These are phyloP conservation scores for Mucor irregularis DNA, from an alignment of 371 early-diverging fungal genomes.

Conservation along the genomic window DNA sequence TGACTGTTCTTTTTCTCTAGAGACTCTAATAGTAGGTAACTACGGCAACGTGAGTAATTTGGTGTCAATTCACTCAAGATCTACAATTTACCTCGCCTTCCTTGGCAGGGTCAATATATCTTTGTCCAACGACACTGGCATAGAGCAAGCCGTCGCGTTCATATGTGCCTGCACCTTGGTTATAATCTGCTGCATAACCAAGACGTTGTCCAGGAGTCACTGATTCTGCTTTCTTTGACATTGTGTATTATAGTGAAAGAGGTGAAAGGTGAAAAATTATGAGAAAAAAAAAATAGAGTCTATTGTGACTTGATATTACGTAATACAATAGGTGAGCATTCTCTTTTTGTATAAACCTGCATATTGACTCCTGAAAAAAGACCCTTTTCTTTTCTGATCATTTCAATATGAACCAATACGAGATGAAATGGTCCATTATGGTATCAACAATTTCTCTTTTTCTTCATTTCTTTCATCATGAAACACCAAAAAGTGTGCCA, in stretches of 20 bases:
- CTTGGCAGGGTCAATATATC: conserved; percentile 35
- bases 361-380: too few species aligned
- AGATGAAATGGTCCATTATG: too few species aligned
- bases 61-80: not conserved
- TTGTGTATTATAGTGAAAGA: not conserved
- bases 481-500: too few species aligned
- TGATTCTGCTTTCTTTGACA: conserved; percentile 30
- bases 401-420: too few species aligned
- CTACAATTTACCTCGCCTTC: conserved; percentile 46
- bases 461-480: too few species aligned
- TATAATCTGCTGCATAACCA: conserved; percentile 72
- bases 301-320: too few species aligned
- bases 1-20: conserved; percentile 68
- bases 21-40: conserved; percentile 64
- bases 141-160: conserved; percentile 75
- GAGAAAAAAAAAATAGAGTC: not conserved
- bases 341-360: too few species aligned
- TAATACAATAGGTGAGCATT: too few species aligned
- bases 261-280: not conserved
- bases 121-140: conserved; percentile 78
- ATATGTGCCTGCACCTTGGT: conserved; percentile 80
- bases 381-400: too few species aligned
- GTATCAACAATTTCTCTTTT: too few species aligned
- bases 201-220: conserved; percentile 86
- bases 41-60: conserved; percentile 10